These are phyloP conservation scores for Xylaria sp. DNA, from an alignment of 2,329 filamentous ascomycete species.

Conservation along the genomic window DNA sequence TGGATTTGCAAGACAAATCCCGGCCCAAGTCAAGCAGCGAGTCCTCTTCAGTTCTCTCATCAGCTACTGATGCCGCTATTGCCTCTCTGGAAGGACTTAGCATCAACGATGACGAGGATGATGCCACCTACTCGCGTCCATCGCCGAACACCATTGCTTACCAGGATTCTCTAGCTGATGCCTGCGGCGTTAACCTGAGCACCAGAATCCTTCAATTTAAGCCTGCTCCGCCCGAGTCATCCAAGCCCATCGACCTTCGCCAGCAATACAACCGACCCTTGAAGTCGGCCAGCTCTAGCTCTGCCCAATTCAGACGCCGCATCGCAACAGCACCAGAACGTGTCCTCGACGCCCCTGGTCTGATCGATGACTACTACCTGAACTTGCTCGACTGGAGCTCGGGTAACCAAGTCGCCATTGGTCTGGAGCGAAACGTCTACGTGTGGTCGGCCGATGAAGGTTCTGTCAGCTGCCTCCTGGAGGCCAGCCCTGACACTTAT, in stretches of 20 bases:
- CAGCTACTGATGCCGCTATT: slow-evolving; percentile 82
- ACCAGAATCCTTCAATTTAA: slow-evolving; percentile 98
- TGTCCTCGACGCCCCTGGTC: slow-evolving; percentile 92
- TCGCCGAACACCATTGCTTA: slow-evolving; percentile 91
- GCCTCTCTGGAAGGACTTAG: slow-evolving; percentile 83
- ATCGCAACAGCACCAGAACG: slow-evolving; percentile 95
- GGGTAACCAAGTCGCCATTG: slow-evolving; percentile 97
- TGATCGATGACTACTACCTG: slow-evolving; percentile 98
- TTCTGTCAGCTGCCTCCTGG: slow-evolving; percentile 86
- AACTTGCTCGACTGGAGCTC: slow-evolving; percentile 99
- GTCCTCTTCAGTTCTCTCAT: slow-evolving; percentile 79
- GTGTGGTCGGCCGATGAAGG: slow-evolving; percentile 98
- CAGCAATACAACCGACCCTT: slow-evolving; percentile 98
- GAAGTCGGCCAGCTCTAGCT: slow-evolving; percentile 76
- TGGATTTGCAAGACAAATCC: slow-evolving; percentile 75
- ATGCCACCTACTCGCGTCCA: slow-evolving; percentile 78
- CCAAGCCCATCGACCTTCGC: slow-evolving; percentile 96
- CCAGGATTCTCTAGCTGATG: slow-evolving; percentile 88
- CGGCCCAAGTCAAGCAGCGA: slow-evolving; percentile 81
- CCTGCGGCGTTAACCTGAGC: slow-evolving; percentile 92
- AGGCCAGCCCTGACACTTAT: slow-evolving; percentile 91
- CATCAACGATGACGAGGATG: slow-evolving; percentile 78
- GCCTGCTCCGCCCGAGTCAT: slow-evolving; percentile 96
- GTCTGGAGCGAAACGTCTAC: slow-evolving; percentile 95
- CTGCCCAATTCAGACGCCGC: slow-evolving; percentile 89